Base-by-base conservation (phyloP, 148 eudicot species). In the Drosera capensis region DNA sequence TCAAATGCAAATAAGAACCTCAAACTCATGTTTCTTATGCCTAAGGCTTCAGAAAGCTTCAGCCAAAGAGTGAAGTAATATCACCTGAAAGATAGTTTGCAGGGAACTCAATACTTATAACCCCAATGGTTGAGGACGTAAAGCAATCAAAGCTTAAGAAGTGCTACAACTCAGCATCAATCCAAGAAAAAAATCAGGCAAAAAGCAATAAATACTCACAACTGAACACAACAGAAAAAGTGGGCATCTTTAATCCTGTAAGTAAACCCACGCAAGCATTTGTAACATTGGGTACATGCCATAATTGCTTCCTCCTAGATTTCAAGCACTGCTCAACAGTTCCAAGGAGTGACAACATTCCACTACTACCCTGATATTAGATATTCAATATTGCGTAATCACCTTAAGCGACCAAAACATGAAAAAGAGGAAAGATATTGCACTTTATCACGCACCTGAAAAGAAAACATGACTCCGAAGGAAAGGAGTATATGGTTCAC, bases 401-500 rank as follows among this genome's bases (percentile, higher is more conserved):
- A 24, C 25, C 43, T 30, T 25, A 23, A 55, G 24, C 24, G 14
- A 43, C 37, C 29, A 29, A 20, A 23, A 34, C 30, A 43, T 37
- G 24, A 40, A 22, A 15, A 41, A 41, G 20, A 45, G 19, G 1
- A 4, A 11, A 23, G 30, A 20, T 8, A 23, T 22, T 45, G 29
- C 6, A n/a, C 56, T 21, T 18, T 14, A 49, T 49, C 43, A 73
- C 57, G 47, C 63, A 84, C 97, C 95, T 80, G 85, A 70, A 75
- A 74, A 45, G 97, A 92, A 70, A 84, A 90, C 68, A 90, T 60
- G 51, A 56, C 65, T 17, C 97, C 97, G 48, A 90, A 84, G 65
- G 79, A 84, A 50, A 90, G 79, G 48, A 90, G 79, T 87, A 67
- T 84, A 68, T 84, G 93, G 69, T 90, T 90, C 59, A 90, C 94